These are phyloP conservation scores for Chrysanthemum makinoi DNA, from an alignment of 129 eudicot genomes.

Conservation along the genomic window DNA sequence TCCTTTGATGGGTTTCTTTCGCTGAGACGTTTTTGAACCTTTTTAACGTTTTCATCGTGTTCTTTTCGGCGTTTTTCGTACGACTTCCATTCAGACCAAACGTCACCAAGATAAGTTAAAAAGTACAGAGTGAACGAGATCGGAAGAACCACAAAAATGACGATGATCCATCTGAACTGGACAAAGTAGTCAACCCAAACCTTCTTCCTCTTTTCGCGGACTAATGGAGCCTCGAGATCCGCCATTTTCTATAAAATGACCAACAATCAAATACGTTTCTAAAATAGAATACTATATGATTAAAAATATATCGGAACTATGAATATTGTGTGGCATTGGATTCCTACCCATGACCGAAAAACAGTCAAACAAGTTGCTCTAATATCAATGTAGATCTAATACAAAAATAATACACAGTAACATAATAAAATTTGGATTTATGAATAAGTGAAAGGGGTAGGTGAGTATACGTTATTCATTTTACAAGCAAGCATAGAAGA, in stretches of 20 bases:
- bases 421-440: neutral
- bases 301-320: neutral
- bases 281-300: neutral
- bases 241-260: slow-evolving; percentile 46
- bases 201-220: slow-evolving; percentile 92
- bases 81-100: slow-evolving; percentile 70
- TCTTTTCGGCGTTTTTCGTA: slow-evolving; percentile 80
- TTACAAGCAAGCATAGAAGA: slow-evolving; percentile 24
- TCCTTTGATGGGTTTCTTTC: slow-evolving; percentile 83
- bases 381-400: slow-evolving; percentile 19
- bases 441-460: neutral
- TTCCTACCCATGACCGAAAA: slow-evolving; percentile 20
- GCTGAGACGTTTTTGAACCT: slow-evolving; percentile 85
- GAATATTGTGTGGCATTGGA: neutral
- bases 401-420: neutral
- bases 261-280: neutral
- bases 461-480: neutral
- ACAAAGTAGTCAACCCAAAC: slow-evolving; percentile 83
- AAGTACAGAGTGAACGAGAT: slow-evolving; percentile 76
- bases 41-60: slow-evolving; percentile 87
- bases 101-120: slow-evolving; percentile 84
- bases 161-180: slow-evolving; percentile 85
- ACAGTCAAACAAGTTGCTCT: slow-evolving; percentile 9
- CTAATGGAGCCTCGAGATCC: slow-evolving; percentile 80
- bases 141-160: slow-evolving; percentile 88